Conservation (phyloP, 352 stramenopile species). For the Peronospora farinosa region DNA sequence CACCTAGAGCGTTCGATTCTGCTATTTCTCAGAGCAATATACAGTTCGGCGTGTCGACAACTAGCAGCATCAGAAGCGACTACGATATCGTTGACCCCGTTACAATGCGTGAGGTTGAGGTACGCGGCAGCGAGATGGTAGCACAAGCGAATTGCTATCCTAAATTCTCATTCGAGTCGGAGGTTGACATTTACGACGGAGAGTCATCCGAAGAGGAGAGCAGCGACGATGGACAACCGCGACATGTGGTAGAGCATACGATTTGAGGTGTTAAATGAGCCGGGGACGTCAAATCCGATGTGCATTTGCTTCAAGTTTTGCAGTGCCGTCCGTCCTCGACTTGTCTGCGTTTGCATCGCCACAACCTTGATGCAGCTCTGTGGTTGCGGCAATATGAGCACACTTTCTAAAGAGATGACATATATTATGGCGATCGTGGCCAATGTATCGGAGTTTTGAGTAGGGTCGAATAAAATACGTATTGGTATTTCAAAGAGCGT, state of each 20-base stretch:
- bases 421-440: slow-evolving; percentile 1
- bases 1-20: slow-evolving; percentile 6
- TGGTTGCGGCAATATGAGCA: slow-evolving; percentile 22
- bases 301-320: slow-evolving; percentile 16
- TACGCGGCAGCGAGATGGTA: slow-evolving; percentile 63
- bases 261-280: slow-evolving; percentile 25
- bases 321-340: slow-evolving; percentile 5
- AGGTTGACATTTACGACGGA: slow-evolving; percentile 32
- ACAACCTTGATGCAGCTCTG: slow-evolving; percentile 2
- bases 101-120: slow-evolving; percentile 47
- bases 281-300: slow-evolving; percentile 19
- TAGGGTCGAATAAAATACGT: slow-evolving; percentile 18
- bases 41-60: slow-evolving; percentile 20
- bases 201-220: slow-evolving; percentile 26
- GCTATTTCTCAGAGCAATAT: slow-evolving; percentile 6
- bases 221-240: slow-evolving; percentile 18
- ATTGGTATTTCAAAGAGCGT: neutral
- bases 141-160: slow-evolving; percentile 50
- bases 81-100: slow-evolving; percentile 70
- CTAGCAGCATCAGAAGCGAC: slow-evolving; percentile 46
- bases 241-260: slow-evolving; percentile 24
- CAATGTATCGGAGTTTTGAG: slow-evolving; percentile 19
- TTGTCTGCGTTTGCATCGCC: slow-evolving; percentile 23
- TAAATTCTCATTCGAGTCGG: slow-evolving; percentile 60
- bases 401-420: slow-evolving; percentile 12